phyloP scores from a whole-genome alignment of 1,284 basidiomycete species.

The Vanrija sp. region DNA sequence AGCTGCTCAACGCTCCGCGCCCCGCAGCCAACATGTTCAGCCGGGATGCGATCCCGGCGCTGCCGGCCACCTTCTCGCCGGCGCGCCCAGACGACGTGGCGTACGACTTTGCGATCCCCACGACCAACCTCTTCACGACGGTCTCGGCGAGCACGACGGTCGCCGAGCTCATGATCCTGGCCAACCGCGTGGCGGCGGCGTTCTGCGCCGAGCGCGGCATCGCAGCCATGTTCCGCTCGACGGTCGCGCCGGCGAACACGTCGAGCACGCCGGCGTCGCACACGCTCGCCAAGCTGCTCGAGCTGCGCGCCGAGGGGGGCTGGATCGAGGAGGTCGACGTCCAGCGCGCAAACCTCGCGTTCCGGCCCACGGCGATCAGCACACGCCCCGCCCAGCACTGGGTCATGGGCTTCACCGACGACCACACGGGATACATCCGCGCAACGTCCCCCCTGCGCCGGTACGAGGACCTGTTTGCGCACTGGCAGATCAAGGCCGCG shows the following conservation, averaged over 20 bases:
- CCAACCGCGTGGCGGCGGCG: constrained; percentile 69
- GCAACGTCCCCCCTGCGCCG: constrained; percentile 85
- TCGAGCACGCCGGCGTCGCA: neutral
- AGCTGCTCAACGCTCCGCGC: constrained; percentile 12
- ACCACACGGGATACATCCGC: constrained; percentile 68
- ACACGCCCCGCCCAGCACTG: constrained; percentile 54
- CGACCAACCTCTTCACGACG: constrained; percentile 7
- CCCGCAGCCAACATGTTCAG: constrained; percentile 22
- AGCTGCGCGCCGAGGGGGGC: neutral
- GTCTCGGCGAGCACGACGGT: constrained; percentile 54
- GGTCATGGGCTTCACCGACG: constrained; percentile 61
- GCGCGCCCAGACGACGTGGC: neutral
- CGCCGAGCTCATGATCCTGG: constrained; percentile 78
- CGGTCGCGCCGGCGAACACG: constrained; percentile 45
- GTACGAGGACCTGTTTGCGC: constrained; percentile 74
- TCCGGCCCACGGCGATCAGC: neutral
- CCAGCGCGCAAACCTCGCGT: neutral
- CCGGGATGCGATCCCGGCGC: constrained; percentile 10
- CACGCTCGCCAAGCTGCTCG: constrained; percentile 8
- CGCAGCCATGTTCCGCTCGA: constrained; percentile 63
- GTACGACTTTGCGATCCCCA: constrained; percentile 1
- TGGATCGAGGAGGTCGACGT: neutral
- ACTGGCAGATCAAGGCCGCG: constrained; percentile 90
- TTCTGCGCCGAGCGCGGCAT: constrained; percentile 64
- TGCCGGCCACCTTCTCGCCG: constrained; percentile 21